Base-by-base conservation (phyloP, 306 rosid genomes). In the Aeschynomene evenia region DNA sequence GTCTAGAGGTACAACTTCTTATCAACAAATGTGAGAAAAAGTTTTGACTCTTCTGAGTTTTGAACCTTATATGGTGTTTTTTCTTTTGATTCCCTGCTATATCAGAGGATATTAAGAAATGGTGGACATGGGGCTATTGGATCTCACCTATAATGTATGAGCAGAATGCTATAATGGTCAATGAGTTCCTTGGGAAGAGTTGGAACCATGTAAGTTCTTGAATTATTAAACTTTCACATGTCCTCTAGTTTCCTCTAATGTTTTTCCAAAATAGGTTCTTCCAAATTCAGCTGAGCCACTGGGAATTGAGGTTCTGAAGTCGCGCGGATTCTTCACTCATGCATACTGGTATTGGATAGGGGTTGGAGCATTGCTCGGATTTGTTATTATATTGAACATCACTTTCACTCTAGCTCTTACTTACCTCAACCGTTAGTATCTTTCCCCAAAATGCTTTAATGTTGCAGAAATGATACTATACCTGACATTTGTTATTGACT, bases 91-190 rank as follows among this genome's bases (percentile, higher is more conserved):
- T 12, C 3, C 7, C 20, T 43, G 2, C 4, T 62, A 5, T 21
- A 28, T 62, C 82, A 90, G 94, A 80, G 29, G 49, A 82, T 6
- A 79, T 87, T 5, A 84, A 82, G 70, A 80, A 81, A 71, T 80
- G 85, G 86, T 90, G 96, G 94, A 76, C 51, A 14, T 90, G 96
- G 94, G 96, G 94, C 11, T 90, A 79, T 68, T 90, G 96, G 96
- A 65, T 66, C 21, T 87, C 91, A 40, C 94, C 96, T 45, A 24
- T 90, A 71, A 90, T 87, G 94, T 87, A 85, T 45, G 71, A 61
- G 11, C 94, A 87, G 77, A 87, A 80, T 71, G 94, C 91, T 34
- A 40, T 87, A n/a, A 71, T 71, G 63, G 88, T 78, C 51, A 90
- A 87, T 42, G 96, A 90, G 78, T 85, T 90, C 31, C 85, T 82